A percentile compares a stretch with the other conserved stretches of the same genome.
phyloP scores from a whole-genome alignment of 1,284 basidiomycete genomes.

The Meripilus lineatus region DNA sequence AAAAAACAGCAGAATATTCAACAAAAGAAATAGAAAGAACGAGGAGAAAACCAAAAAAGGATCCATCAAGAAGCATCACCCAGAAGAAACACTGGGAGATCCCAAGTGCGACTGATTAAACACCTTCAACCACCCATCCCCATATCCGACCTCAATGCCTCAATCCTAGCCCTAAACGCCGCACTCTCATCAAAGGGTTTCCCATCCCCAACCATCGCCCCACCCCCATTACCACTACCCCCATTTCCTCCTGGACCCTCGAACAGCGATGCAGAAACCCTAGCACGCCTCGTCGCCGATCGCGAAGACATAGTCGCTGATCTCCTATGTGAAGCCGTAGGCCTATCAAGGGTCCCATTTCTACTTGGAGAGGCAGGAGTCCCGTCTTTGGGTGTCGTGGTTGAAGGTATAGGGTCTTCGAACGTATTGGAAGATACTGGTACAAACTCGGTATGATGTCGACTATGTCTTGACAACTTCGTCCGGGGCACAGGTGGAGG shows the following conservation, averaged over 20 bases:
- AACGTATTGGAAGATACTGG: constrained; percentile 21
- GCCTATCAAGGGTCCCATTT: too few relatives aligned
- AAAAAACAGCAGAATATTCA: not conserved
- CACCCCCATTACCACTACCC: constrained; percentile 7
- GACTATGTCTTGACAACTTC: constrained; percentile 27
- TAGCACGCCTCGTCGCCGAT: constrained; percentile 43
- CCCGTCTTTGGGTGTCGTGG: too few relatives aligned
- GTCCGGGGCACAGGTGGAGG: constrained; percentile 10
- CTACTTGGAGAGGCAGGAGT: too few relatives aligned
- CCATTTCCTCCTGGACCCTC: constrained; percentile 41
- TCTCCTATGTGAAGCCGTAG: constrained; percentile 16
- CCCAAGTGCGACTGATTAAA: constrained; percentile 59
- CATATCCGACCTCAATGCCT: constrained; percentile 79
- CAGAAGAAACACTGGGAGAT: constrained; percentile 20
- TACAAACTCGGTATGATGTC: constrained; percentile 44
- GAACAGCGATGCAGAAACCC: constrained; percentile 55
- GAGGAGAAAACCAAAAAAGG: constrained; percentile 1
- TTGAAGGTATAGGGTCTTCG: constrained; percentile 2
- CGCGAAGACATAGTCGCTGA: constrained; percentile 27
- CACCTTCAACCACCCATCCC: constrained; percentile 82
- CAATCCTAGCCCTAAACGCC: constrained; percentile 70
- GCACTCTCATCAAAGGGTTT: constrained; percentile 51
- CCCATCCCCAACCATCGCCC: constrained; percentile 25
- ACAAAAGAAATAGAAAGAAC: constrained; percentile 1
- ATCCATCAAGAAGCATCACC: constrained; percentile 11